Base-by-base conservation (phyloP, 495 filamentous ascomycete species). In the Podospora fimiseda region DNA sequence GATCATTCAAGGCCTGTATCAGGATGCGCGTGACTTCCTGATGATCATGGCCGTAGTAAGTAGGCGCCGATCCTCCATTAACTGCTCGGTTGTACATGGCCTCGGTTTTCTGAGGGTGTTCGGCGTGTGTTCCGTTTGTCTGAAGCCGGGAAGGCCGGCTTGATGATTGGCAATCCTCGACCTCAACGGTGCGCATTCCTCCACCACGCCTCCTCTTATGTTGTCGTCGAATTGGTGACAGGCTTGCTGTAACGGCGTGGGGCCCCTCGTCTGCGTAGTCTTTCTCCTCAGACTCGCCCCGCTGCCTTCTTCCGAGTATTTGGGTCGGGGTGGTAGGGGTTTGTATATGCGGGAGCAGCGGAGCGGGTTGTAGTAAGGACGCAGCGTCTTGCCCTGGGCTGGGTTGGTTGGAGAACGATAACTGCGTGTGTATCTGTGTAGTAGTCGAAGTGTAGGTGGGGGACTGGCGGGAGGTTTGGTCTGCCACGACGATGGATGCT, bases 11-110 rank as follows among this genome's bases (percentile, higher is more conserved):
- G 30, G 89, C 87, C 68, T 99, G 93, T 59, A 97, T 94, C 56
- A 96, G 68, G 48, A 99, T 87, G 47, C 93, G 78, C 6, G 93
- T 93, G 9, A 97, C 85, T 70, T 99, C 91, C 72, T 94, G 92
- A 62, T 90, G 84, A 65, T 91, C 84, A 64, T 99, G 92, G 18
- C 89, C 90, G 57, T 81, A 86, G 55, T 79, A 81, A 0, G 56
- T 63, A 9, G 59, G 53, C 7, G 39, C 6, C 13, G 42, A 22
- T 19, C 9, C 42, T 5, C 20, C 42, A 8, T 33, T 33, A 5
- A 33, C 6, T 11, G 27, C 11, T 33, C 27, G 27, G 39, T n/a
- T n/a, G 42, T 24, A 44, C 42, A 44, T 44, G 20, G 19, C 9
- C 20, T 44, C 42, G 42, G 14, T 14, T 5, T 44, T 18, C 6